Evolutionary conservation across 2,329 filamentous ascomycete genomes (phyloP).

Genomic region (Phyllosticta citrichinensis): DNA sequence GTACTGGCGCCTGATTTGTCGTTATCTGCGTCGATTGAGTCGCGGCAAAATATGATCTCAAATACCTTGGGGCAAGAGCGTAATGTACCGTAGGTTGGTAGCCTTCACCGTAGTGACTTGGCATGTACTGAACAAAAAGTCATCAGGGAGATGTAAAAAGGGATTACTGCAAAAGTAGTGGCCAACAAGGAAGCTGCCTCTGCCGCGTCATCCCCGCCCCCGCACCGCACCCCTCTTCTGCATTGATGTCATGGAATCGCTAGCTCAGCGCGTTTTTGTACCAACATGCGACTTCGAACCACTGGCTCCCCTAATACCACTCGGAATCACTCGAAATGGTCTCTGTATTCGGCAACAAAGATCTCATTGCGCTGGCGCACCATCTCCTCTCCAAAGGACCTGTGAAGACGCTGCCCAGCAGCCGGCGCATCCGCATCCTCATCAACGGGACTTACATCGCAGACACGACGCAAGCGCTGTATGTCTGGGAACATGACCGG

Average conservation of each 20-base stretch:
- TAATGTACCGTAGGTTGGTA: too few species aligned
- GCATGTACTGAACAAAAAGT: too few species aligned
- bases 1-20: too few species aligned
- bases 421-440: slow-evolving; percentile 21
- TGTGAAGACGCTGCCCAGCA: slow-evolving; percentile 14
- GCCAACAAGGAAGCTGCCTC: background rate
- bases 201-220: background rate
- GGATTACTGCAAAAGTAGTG: background rate
- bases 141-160: background rate
- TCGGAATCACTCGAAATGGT: background rate
- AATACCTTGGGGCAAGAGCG: too few species aligned
- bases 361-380: slow-evolving; percentile 29
- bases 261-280: background rate
- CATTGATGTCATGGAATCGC: background rate
- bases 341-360: background rate
- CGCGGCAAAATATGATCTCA: too few species aligned
- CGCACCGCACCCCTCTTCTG: background rate
- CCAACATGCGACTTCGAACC: background rate
- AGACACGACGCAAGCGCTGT: slow-evolving; percentile 23
- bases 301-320: background rate
- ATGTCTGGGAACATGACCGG: slow-evolving; percentile 29
- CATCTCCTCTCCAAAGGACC: slow-evolving; percentile 4
- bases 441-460: slow-evolving; percentile 24
- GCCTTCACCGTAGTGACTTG: too few species aligned
- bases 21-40: too few species aligned